Conservation (phyloP, 108 stramenopile species). For the Thalassiosira profunda region DNA sequence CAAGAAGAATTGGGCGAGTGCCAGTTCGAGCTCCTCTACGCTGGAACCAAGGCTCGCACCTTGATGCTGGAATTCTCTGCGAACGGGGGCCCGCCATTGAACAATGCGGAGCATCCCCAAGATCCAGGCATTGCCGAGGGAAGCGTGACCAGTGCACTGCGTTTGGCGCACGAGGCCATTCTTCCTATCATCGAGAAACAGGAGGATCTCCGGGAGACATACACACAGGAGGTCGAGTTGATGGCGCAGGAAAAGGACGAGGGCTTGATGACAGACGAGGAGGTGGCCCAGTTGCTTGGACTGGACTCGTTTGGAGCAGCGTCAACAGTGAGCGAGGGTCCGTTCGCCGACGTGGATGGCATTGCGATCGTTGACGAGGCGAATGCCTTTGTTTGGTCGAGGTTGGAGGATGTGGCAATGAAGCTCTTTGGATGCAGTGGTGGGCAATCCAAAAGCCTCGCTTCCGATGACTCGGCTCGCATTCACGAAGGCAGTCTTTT, state of each 20-base stretch:
- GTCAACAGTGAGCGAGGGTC: too few species aligned
- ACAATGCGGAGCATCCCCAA: not conserved
- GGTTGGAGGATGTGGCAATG: constrained; percentile 14
- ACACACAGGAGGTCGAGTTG: not conserved
- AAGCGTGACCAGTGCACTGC: constrained; percentile 39
- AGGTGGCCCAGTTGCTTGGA: constrained; percentile 41
- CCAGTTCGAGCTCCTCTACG: constrained; percentile 54
- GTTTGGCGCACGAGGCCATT: constrained; percentile 53
- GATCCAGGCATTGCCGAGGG: constrained; percentile 24
- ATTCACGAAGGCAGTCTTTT: constrained; percentile 11
- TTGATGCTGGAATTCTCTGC: constrained; percentile 64
- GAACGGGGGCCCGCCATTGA: constrained; percentile 8
- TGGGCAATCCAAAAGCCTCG: not conserved
- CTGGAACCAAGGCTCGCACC: constrained; percentile 54
- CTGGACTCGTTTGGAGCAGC: too few species aligned
- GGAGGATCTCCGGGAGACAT: constrained; percentile 18
- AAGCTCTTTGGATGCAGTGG: constrained; percentile 15
- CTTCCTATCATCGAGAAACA: constrained; percentile 54
- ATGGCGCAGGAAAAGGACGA: constrained; percentile 6
- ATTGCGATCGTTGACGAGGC: constrained; percentile 11
- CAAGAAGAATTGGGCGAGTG: constrained; percentile 25
- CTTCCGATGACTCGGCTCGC: not conserved
- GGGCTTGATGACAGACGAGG: constrained; percentile 28
- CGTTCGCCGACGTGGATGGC: too few species aligned
- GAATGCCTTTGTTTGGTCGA: constrained; percentile 17